Evolutionary conservation across 2,329 filamentous ascomycete species (phyloP), one percentile per base, ranked within the genome.

Genomic region (Volutella citrinella): DNA sequence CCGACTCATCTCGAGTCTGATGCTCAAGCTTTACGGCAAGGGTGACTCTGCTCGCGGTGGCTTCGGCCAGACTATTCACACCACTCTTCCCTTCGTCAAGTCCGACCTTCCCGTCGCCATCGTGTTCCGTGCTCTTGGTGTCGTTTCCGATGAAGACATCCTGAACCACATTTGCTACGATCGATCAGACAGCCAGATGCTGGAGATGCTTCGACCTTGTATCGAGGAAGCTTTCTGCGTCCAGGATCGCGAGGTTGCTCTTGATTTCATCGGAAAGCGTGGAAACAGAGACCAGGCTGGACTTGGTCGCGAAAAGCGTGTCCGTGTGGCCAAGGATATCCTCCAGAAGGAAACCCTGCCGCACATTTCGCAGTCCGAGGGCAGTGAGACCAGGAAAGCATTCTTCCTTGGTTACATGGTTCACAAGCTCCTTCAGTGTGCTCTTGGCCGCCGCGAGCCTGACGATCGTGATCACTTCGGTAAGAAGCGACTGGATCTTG

Each of bases 381-480:
- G 93, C 18, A 94, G 88, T 50, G 91, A 97, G 61, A 97, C 91
- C 2, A 76, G 88, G 39, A 98, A 98, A 61, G 93, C 94, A 4
- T 98, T 95, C 66, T 98, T 97, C 74, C 71, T 98, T 30, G 93
- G 94, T 15, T 98, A 98, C 66, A 98, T 98, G 91, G 87, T 97
- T 28, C 91, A 98, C 65, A 86, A 93, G 59, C 76, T 98, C 51
- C 74, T 97, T 16, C 91, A 96, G 63, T 95, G 90, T 59, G 87
- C 90, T 34, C 76, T 98, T 29, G 94, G 93, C 32, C 84, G 93
- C 42, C 84, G 89, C 43, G 93, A 97, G 59, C 88, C 89, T 17
- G 93, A 98, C 56, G 93, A 98, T 57, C 87, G 93, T 70, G 93
- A 98, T 70, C 94, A 98, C 63, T 96, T 98, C 56, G 93, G 93